Base-by-base conservation (phyloP, 2,329 filamentous ascomycete species). In the Penicillium sclerotigenum region DNA sequence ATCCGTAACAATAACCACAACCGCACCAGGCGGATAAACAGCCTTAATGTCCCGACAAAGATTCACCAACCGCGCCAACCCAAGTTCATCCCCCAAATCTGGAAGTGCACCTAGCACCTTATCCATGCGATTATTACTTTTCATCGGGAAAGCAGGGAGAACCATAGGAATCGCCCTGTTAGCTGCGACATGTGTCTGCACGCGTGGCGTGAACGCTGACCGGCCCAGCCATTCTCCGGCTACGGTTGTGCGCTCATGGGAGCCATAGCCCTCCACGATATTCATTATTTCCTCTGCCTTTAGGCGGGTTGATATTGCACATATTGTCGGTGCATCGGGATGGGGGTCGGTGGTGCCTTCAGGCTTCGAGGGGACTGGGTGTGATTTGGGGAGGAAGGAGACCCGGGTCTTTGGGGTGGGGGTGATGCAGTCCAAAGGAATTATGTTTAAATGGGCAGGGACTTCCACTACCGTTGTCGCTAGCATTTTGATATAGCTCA, bases 81-180 rank as follows among this genome's bases (percentile, higher is more conserved):
- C 53, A 28, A 56, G 53, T 33, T 56, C 53, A 22, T 56, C 53
- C n/a, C 47, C 47, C 8, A 56, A 24, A 31, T 56, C 53, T 1
- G 53, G 53, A 26, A 56, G 28, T 0, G 47, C 9, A 10, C 53
- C 47, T 8, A 56, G 13, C 0, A 56, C 53, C 22, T 56, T 56
- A 14, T 52, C 41, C 53, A 52, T 56, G 14, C 53, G 53, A 6
- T 56, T 56, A 16, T 46, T 56, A n/a, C 53, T 56, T 16, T 56
- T 56, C 53, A 56, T 56, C 11, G 53, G 53, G 29, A 56, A 56
- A 22, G 53, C 53, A 41, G 53, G 53, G 11, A 56, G 16, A 11
- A 56, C 53, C 53, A 56, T 45, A 10, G 53, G 47, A 37, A 56
- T 56, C 2, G 47, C 28, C n/a, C 41, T 43, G n/a, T 52, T 52